Evolutionary conservation across 306 rosid species (phyloP), one percentile per base, ranked within the genome.

Genomic region (Vigna trinervia): DNA sequence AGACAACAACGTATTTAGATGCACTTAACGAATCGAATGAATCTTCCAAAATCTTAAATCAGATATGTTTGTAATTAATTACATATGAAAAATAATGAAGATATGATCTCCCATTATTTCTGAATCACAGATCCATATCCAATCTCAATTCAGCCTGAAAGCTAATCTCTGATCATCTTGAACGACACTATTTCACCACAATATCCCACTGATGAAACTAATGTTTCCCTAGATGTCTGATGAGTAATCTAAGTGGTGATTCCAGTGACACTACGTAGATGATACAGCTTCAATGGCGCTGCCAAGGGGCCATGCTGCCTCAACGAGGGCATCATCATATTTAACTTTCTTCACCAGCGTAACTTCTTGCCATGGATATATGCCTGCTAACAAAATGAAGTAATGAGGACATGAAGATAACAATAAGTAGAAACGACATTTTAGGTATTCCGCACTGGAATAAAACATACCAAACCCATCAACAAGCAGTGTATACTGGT

Each of bases 231-330:
- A 52, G 36, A 73, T 80, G 72, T 69, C 47, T 1, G 62, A 73
- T 75, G 83, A 77, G 64, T 62, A 54, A 71, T 83, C 87, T 19
- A 41, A 90, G 81, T 56, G 81, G 75, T 11, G 85, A 77, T 75
- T 80, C 57, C 53, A 81, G 80, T 82, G 72, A 60, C 47, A 73
- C 30, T 91, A 96, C 75, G 74, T 34, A 53, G 94, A 74, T 32
- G 98, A 96, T 36, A 96, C 96, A 58, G 99, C 99, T 86, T 96
- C 99, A 17, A 96, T 96, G 76, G 99, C 98, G 6, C 99, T 96
- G 78, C 99, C 99, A 34, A 96, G 83, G 41, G 99, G 99, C 99
- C 99, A 92, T 56, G 99, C 99, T 60, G 99, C 98, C 88, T 96
- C 99, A 48, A 96, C 99, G 64, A 88, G 88, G 83, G 95, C 86